Conservation (phyloP, 2,329 filamentous ascomycete species). For the Tothia fuscella region DNA sequence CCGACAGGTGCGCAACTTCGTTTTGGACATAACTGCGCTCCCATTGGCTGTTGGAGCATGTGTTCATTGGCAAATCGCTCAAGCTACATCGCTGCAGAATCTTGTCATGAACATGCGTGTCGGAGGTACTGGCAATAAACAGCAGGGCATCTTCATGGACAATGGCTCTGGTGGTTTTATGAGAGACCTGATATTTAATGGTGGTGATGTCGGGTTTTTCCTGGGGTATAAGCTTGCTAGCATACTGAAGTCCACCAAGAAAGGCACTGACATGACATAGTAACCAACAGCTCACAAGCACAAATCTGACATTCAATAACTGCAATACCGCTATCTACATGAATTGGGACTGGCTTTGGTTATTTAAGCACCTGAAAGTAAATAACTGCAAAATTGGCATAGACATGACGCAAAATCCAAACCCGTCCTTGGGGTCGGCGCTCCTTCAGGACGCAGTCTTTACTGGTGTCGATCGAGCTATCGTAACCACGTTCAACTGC, state of each 20-base stretch:
- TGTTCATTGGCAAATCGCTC: slow-evolving; percentile 57
- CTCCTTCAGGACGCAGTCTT: slow-evolving; percentile 71
- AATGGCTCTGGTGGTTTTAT: slow-evolving; percentile 34
- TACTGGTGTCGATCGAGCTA: slow-evolving; percentile 19
- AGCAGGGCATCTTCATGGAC: slow-evolving; percentile 34
- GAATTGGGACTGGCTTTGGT: slow-evolving; percentile 35
- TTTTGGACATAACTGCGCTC: slow-evolving; percentile 21
- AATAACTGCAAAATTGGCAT: slow-evolving; percentile 34
- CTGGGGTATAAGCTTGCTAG: slow-evolving; percentile 19
- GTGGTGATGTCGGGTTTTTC: slow-evolving; percentile 29
- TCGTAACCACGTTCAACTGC: slow-evolving; percentile 43
- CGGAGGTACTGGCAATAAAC: slow-evolving; percentile 30
- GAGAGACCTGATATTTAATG: slow-evolving; percentile 33
- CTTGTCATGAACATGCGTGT: slow-evolving; percentile 40
- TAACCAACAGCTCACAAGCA: slow-evolving; percentile 44
- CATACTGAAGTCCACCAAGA: no score
- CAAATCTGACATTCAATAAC: slow-evolving; percentile 41
- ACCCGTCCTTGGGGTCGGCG: slow-evolving; percentile 71
- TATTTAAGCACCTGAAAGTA: slow-evolving; percentile 32
- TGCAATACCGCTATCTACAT: slow-evolving; percentile 41
- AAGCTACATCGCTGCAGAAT: slow-evolving; percentile 47
- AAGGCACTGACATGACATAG: neutral
- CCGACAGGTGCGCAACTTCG: slow-evolving; percentile 43
- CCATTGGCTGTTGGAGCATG: slow-evolving; percentile 19
- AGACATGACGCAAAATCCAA: slow-evolving; percentile 33